Percentiles rank a stretch among this genome's conserved stretches.
Conservation (phyloP, 768 basidiomycete genomes). For the Paxillus ammoniavirescens region DNA sequence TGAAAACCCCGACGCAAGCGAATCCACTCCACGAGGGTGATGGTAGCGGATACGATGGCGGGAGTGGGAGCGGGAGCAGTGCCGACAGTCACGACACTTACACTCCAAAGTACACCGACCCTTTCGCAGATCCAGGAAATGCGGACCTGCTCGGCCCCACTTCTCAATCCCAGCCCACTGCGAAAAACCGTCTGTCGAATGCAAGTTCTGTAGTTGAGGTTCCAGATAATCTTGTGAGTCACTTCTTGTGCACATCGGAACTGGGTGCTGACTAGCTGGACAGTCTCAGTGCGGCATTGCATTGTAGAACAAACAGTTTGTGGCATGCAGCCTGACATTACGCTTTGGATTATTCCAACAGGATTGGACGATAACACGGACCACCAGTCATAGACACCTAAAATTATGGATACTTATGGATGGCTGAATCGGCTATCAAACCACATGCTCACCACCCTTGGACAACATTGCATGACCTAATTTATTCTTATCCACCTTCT, state of each 20-base stretch:
- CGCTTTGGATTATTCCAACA: background rate
- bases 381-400: background rate
- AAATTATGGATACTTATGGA: no score
- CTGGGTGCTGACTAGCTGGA: background rate
- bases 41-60: no score
- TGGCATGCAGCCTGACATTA: no score
- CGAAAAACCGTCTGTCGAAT: slow-evolving; percentile 4
- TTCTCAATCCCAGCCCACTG: background rate
- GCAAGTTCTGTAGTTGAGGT: slow-evolving; percentile 1
- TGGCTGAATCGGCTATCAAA: no score
- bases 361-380: background rate
- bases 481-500: no score
- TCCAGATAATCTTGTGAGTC: slow-evolving; percentile 5
- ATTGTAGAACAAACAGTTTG: background rate
- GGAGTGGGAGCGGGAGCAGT: background rate
- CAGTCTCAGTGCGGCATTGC: slow-evolving; percentile 10
- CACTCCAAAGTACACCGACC: background rate
- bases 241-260: background rate
- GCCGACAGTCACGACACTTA: background rate
- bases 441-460: no score
- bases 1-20: background rate
- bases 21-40: background rate
- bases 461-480: no score
- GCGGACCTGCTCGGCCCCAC: background rate
- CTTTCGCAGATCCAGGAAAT: background rate